Base-by-base conservation (phyloP, 1,284 basidiomycete genomes). In the Pyrrhoderma lamaoense region DNA sequence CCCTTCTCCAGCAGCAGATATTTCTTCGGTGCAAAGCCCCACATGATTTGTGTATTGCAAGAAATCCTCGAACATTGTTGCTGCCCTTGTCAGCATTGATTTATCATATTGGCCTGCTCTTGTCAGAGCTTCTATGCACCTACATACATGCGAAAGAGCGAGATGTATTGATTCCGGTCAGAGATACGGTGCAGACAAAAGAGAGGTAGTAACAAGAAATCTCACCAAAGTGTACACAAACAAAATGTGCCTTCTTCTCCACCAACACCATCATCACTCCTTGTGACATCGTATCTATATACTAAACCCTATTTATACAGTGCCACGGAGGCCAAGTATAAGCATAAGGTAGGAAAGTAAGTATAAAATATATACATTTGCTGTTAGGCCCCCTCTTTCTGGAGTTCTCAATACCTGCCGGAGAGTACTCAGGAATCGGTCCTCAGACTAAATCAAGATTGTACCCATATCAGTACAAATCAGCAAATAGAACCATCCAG, bases 211-310 rank as follows among this genome's bases (percentile, higher is more conserved):
- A 5, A 31, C 27, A 31, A 31, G 11, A 31, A 31, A 5, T 5
- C 27, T 31, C 27, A 31, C 87, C 87, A 90, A 3, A 90, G 66
- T 0, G 88, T 90, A 61, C 85, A 89, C 18, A 89, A 66, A 58
- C 85, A 86, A 65, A 89, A 89, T 0, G 85, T 89, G 7, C 92
- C 93, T 67, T 93, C 93, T 58, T 93, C 89, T 1, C 93, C 93
- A 3, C 93, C 93, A 16, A 95, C 89, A 5, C 93, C 93, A 62
- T 95, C 93, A 54, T 90, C 83, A 0, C 88, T 79, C 64, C 87
- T 85, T 25, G 64, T 68, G 9, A 88, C 83, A 62, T 95, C 89
- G 62, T 91, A 92, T 1, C 88, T 79, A 60, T 82, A 89, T 3
- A 89, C 85, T 8, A 87, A 70, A 55, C 78, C 79, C 81, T 84